Percentiles rank a stretch among this genome's conserved stretches.
phyloP scores from a whole-genome alignment of 1,284 basidiomycete species.

The Singerocomus rubriflavus region DNA sequence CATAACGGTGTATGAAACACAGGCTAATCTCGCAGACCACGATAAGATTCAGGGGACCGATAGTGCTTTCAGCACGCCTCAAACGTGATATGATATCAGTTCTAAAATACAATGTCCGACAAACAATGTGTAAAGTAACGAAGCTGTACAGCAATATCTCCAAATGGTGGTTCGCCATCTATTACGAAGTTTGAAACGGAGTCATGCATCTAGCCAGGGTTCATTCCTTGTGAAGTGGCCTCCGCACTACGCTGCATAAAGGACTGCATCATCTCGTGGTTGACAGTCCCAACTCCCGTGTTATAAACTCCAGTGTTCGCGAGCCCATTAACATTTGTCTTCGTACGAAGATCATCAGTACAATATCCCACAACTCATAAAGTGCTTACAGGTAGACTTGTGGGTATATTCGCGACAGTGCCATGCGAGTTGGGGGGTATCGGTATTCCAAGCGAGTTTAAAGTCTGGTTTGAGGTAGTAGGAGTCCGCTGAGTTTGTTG shows the following conservation, averaged over 20 bases:
- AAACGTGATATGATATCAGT: constrained; percentile 18
- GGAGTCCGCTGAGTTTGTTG: constrained; percentile 30
- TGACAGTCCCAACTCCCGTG: constrained; percentile 36
- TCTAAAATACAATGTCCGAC: constrained; percentile 2
- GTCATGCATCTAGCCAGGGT: constrained; percentile 11
- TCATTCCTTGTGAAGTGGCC: constrained; percentile 28
- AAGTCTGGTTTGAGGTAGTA: constrained; percentile 11
- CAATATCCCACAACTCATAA: not conserved
- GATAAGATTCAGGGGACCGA: constrained; percentile 74
- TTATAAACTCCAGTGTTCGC: constrained; percentile 11
- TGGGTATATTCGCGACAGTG: constrained; percentile 9
- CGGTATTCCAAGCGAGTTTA: constrained; percentile 13
- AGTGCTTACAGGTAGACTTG: constrained; percentile 20
- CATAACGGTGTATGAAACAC: constrained; percentile 75
- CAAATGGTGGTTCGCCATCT: not conserved
- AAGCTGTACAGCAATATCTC: constrained; percentile 2
- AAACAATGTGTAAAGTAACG: constrained; percentile 20
- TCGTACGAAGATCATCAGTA: constrained; percentile 6
- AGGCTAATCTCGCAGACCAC: constrained; percentile 78
- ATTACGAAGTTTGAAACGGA: not conserved
- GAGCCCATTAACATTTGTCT: constrained; percentile 16
- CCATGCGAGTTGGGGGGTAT: constrained; percentile 13
- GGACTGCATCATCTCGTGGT: constrained; percentile 57
- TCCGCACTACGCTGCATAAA: constrained; percentile 55
- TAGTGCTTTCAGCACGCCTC: constrained; percentile 46